Evolutionary conservation across 257 asterid genomes (phyloP).

Genomic region (Catharanthus roseus): DNA sequence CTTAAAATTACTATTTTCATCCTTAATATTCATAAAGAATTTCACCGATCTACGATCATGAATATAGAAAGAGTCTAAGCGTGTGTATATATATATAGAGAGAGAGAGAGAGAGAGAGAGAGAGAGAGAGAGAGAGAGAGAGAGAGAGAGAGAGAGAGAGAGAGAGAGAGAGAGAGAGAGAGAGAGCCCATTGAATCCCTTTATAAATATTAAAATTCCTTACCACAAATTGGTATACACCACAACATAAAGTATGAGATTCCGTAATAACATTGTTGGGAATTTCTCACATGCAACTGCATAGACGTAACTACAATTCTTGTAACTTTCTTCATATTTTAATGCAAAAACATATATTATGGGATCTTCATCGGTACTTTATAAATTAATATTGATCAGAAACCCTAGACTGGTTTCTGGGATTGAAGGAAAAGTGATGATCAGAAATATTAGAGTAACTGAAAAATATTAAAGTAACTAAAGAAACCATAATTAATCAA

Average conservation of each 20-base stretch:
- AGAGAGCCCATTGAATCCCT: too few species aligned
- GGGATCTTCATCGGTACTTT: slow-evolving; percentile 24
- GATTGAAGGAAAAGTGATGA: slow-evolving; percentile 15
- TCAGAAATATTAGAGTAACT: slow-evolving; percentile 24
- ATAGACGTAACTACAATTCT: not conserved
- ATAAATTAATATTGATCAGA: slow-evolving; percentile 12
- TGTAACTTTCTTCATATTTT: slow-evolving; percentile 11
- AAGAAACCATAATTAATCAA: slow-evolving; percentile 20
- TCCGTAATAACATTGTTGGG: slow-evolving; percentile 25
- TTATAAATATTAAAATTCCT: too few species aligned
- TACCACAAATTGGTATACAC: slow-evolving; percentile 17
- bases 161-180: too few species aligned
- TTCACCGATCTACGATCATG: too few species aligned
- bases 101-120: too few species aligned
- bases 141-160: too few species aligned
- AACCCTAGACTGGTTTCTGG: slow-evolving; percentile 18
- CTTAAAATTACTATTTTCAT: too few species aligned
- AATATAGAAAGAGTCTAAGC: too few species aligned
- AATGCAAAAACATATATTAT: too few species aligned
- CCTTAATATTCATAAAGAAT: too few species aligned
- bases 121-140: too few species aligned
- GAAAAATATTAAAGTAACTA: slow-evolving; percentile 25
- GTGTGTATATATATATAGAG: too few species aligned
- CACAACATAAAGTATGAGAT: slow-evolving; percentile 35
- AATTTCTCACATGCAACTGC: slow-evolving; percentile 38